phyloP scores from a whole-genome alignment of 2,329 filamentous ascomycete genomes.

The Alternaria sp. region DNA sequence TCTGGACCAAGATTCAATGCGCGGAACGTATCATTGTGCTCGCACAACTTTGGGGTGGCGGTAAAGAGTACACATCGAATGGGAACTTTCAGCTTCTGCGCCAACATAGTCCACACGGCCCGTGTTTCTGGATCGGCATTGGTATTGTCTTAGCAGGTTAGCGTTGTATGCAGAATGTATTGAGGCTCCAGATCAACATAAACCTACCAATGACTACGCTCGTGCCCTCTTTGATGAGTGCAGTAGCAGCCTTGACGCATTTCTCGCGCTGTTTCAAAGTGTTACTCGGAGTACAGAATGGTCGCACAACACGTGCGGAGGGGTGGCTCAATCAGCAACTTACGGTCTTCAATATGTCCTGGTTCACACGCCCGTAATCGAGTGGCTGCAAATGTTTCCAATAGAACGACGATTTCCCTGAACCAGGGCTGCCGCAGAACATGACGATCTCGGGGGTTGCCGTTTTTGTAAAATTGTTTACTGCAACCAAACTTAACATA shows the following conservation, averaged over 20 bases:
- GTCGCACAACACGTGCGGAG: conserved; percentile 39
- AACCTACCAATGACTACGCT: conserved; percentile 80
- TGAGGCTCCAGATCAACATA: conserved; percentile 50
- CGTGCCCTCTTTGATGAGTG: conserved; percentile 68
- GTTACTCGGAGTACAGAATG: conserved; percentile 44
- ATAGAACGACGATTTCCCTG: conserved; percentile 92
- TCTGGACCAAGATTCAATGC: conserved; percentile 62
- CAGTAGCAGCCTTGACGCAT: conserved; percentile 74
- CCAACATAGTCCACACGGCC: conserved; percentile 79
- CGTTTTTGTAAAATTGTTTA: conserved; percentile 63
- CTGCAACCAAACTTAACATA: conserved; percentile 36
- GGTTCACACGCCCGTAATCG: conserved; percentile 86
- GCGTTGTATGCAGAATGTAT: conserved; percentile 21
- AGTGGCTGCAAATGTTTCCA: conserved; percentile 78
- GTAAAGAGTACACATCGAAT: conserved; percentile 89
- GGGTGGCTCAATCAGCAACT: conserved; percentile 33
- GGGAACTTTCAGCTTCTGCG: conserved; percentile 72
- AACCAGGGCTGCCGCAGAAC: conserved; percentile 86
- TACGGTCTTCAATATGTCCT: conserved; percentile 82
- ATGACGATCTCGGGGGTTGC: conserved; percentile 78
- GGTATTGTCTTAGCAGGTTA: conserved; percentile 78
- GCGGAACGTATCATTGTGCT: conserved; percentile 89
- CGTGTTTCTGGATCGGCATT: conserved; percentile 83
- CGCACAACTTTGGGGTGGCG: conserved; percentile 71
- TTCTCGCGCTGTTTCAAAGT: conserved; percentile 62